Conservation (phyloP, 176 grass and related monocot genomes). For the Chrysopogon serrulatus region DNA sequence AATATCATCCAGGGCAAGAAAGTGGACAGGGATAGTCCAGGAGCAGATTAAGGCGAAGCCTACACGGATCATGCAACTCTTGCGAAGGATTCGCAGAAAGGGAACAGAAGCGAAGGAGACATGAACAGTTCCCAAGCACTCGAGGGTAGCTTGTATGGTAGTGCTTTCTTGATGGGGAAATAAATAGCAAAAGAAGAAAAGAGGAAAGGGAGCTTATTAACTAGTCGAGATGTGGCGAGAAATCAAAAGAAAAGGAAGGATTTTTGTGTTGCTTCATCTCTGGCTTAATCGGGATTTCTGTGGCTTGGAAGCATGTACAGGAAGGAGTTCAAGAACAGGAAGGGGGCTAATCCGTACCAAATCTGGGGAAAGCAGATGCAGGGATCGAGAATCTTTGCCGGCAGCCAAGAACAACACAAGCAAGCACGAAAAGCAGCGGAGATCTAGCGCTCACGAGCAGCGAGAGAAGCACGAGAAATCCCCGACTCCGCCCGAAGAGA, state of each 20-base stretch:
- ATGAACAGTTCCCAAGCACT: constrained; percentile 45
- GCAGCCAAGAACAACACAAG: neutral
- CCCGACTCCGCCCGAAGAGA: neutral
- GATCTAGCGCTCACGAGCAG: constrained; percentile 27
- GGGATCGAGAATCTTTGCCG: neutral
- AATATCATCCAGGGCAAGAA: constrained; percentile 47
- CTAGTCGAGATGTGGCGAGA: neutral
- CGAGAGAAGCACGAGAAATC: neutral
- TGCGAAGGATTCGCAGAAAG: constrained; percentile 28
- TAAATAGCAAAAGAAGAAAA: constrained; percentile 35
- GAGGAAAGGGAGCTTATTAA: neutral
- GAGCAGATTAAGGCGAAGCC: constrained; percentile 11
- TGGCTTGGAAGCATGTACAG: neutral
- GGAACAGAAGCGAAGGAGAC: constrained; percentile 11
- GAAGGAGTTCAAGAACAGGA: neutral
- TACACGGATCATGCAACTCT: neutral
- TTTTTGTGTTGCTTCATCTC: constrained; percentile 28
- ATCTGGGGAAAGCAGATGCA: constrained; percentile 16
- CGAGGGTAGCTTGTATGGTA: constrained; percentile 27
- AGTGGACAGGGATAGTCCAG: neutral
- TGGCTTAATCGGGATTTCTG: constrained; percentile 17
- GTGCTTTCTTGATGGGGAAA: constrained; percentile 64
- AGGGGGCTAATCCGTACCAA: constrained; percentile 10
- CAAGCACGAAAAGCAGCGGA: neutral
- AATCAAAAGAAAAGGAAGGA: constrained; percentile 32